Conservation (phyloP, 2,329 filamentous ascomycete genomes). For the Alternaria triticimaculans region DNA sequence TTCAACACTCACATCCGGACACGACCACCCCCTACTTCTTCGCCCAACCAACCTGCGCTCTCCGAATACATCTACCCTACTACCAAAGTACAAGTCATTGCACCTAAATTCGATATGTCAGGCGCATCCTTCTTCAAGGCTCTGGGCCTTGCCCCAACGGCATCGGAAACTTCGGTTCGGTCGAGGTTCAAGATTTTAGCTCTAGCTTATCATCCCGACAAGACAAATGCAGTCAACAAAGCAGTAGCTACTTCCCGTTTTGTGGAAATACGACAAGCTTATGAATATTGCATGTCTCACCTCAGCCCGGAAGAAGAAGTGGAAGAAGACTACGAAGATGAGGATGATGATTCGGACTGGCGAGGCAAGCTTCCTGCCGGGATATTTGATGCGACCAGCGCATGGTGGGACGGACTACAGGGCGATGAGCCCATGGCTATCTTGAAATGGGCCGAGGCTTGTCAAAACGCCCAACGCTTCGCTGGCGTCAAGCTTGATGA, state of each 20-base stretch:
- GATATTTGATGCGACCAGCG: neutral
- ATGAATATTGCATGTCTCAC: slow-evolving; percentile 3
- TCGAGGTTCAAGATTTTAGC: slow-evolving; percentile 5
- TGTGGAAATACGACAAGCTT: slow-evolving; percentile 3
- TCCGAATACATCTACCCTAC: neutral
- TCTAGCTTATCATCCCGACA: slow-evolving; percentile 7
- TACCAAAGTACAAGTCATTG: neutral
- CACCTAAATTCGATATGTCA: neutral
- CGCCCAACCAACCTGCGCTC: neutral
- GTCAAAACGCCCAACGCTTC: neutral
- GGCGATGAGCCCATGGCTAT: neutral
- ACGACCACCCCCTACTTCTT: neutral
- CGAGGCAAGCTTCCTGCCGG: neutral
- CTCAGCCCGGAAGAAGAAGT: neutral
- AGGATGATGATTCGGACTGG: neutral
- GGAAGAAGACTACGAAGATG: neutral
- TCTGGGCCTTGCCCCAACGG: neutral
- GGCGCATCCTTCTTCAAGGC: neutral
- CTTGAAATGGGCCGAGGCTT: slow-evolving; percentile 3
- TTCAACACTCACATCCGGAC: neutral
- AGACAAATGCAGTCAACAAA: neutral
- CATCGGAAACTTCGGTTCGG: slow-evolving; percentile 1
- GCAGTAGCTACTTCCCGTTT: slow-evolving; percentile 1
- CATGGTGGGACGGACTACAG: slow-evolving; percentile 1
- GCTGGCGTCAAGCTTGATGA: neutral